Conservation (phyloP, 306 rosid species). For the Lathyrus oleraceus region DNA sequence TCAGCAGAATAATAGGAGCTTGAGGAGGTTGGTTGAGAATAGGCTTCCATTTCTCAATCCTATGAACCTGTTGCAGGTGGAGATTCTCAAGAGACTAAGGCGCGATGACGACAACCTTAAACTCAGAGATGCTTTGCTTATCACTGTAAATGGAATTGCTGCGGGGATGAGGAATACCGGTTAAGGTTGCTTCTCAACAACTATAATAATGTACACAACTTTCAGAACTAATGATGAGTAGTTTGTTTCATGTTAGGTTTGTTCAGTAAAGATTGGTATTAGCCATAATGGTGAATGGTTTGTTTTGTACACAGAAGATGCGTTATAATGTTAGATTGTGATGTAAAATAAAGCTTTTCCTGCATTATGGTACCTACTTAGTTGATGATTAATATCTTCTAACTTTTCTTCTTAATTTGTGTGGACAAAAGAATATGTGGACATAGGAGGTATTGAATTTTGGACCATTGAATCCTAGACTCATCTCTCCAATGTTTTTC, state of each 20-base stretch:
- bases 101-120: slow-evolving; percentile 66
- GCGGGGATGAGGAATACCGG: slow-evolving; percentile 99
- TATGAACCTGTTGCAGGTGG: slow-evolving; percentile 89
- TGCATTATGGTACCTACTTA: slow-evolving; percentile 18
- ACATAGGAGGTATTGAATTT: no score
- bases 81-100: slow-evolving; percentile 82
- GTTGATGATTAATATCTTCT: not conserved
- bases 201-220: slow-evolving; percentile 16
- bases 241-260: slow-evolving; percentile 19
- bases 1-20: slow-evolving; percentile 70
- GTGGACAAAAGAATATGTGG: no score
- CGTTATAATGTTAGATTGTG: slow-evolving; percentile 1
- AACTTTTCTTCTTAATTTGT: slow-evolving; percentile 1
- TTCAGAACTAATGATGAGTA: not conserved
- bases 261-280: slow-evolving; percentile 3
- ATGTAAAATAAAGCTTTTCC: slow-evolving; percentile 11
- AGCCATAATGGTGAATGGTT: slow-evolving; percentile 5
- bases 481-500: no score
- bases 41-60: slow-evolving; percentile 92
- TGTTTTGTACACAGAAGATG: slow-evolving; percentile 7
- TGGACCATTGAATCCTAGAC: no score
- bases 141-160: slow-evolving; percentile 90
- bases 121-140: slow-evolving; percentile 88
- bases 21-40: slow-evolving; percentile 87
- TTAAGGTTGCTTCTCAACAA: slow-evolving; percentile 42